These are phyloP conservation scores for Gyromitra esculenta DNA, from an alignment of 2,329 filamentous ascomycete species.

Conservation along the genomic window DNA sequence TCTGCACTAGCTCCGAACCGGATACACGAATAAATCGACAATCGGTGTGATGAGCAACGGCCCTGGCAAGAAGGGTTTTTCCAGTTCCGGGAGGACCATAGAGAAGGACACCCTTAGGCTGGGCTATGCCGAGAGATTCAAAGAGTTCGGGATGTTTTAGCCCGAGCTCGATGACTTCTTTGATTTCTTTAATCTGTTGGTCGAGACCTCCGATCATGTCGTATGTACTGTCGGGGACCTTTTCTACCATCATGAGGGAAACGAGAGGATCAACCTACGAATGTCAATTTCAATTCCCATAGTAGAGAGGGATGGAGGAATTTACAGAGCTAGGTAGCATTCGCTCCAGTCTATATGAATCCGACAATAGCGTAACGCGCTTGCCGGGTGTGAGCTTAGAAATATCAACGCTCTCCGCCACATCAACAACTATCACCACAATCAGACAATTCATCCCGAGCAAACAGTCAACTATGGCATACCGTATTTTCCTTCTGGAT, in stretches of 20 bases:
- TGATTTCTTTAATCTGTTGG: constrained; percentile 99
- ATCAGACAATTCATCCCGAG: constrained; percentile 31
- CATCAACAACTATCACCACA: constrained; percentile 80
- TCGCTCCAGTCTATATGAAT: constrained; percentile 98
- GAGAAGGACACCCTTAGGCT: constrained; percentile 95
- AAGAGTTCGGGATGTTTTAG: constrained; percentile 98
- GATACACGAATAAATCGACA: constrained; percentile 99
- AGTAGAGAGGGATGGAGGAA: neutral
- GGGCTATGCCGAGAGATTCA: constrained; percentile 97
- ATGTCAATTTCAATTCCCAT: constrained; percentile 13
- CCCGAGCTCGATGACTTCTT: constrained; percentile 98
- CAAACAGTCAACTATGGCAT: constrained; percentile 59
- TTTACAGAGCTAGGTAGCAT: constrained; percentile 88
- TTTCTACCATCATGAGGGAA: constrained; percentile 99
- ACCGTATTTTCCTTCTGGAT: constrained; percentile 99
- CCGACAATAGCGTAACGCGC: constrained; percentile 93
- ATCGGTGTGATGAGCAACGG: constrained; percentile 97
- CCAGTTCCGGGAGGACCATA: constrained; percentile 97
- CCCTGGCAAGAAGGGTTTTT: constrained; percentile 93
- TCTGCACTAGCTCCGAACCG: constrained; percentile 95
- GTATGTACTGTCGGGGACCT: constrained; percentile 99
- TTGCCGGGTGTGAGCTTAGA: constrained; percentile 96
- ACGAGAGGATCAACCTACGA: constrained; percentile 82
- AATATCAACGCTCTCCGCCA: constrained; percentile 93
- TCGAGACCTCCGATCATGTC: constrained; percentile 99